Conservation (phyloP, 2,329 filamentous ascomycete genomes). For the Xylaria hypoxylon region DNA sequence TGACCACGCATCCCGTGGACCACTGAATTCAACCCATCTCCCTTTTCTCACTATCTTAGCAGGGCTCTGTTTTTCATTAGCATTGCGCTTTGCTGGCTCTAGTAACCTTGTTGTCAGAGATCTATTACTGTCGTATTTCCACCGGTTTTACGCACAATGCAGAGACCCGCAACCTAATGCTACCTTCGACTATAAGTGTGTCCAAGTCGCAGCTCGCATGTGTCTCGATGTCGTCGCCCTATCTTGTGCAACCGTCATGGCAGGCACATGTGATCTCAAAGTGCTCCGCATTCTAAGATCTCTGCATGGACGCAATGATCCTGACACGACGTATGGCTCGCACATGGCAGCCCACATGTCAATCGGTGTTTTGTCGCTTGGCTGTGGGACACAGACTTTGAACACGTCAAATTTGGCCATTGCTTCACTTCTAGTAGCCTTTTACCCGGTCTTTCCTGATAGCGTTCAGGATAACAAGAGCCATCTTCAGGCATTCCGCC, state of each 20-base stretch:
- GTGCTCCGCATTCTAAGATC: constrained; percentile 87
- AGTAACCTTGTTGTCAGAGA: constrained; percentile 79
- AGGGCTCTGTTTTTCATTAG: constrained; percentile 85
- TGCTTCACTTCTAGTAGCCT: constrained; percentile 86
- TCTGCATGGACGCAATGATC: constrained; percentile 86
- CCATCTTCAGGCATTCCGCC: constrained; percentile 94
- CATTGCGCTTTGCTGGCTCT: constrained; percentile 79
- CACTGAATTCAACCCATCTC: constrained; percentile 82
- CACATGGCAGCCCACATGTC: constrained; percentile 94
- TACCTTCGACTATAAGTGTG: constrained; percentile 85
- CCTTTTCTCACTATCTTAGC: constrained; percentile 93
- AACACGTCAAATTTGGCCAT: constrained; percentile 88
- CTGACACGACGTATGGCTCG: constrained; percentile 89
- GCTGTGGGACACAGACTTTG: constrained; percentile 92
- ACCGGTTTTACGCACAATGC: constrained; percentile 85
- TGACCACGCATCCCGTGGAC: constrained; percentile 44
- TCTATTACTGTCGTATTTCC: constrained; percentile 83
- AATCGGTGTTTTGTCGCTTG: constrained; percentile 89
- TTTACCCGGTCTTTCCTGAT: constrained; percentile 93
- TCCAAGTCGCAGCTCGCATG: constrained; percentile 85
- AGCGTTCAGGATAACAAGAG: constrained; percentile 93
- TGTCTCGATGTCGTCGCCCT: constrained; percentile 91
- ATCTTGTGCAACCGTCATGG: constrained; percentile 89
- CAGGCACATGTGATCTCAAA: constrained; percentile 88
- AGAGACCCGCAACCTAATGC: constrained; percentile 53